Evolutionary conservation across 2,329 filamentous ascomycete genomes (phyloP).

Genomic region (Verticillium zaregamsianum): DNA sequence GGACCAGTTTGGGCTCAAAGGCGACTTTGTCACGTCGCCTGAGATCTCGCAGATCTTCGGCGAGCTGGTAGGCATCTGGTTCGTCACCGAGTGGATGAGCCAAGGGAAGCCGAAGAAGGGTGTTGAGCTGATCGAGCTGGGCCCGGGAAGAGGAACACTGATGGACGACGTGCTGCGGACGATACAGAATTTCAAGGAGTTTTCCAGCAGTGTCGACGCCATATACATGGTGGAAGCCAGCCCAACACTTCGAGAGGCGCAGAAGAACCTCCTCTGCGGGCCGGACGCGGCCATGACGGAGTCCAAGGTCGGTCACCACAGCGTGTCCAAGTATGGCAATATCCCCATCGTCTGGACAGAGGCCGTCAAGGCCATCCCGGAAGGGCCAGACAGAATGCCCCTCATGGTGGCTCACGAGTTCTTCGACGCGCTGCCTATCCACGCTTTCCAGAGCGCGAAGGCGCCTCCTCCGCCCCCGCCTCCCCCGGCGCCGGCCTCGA

Average conservation of each 20-base stretch:
- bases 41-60: conserved; percentile 98
- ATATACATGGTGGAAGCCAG: conserved; percentile 97
- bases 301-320: conserved; percentile 68
- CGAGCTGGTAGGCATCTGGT: conserved; percentile 90
- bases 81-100: conserved; percentile 93
- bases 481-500: conserved; percentile 32
- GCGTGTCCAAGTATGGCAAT: conserved; percentile 69
- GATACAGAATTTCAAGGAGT: conserved; percentile 74
- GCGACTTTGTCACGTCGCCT: conserved; percentile 94
- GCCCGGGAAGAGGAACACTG: conserved; percentile 87
- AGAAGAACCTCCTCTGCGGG: conserved; percentile 79
- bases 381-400: conserved; percentile 68
- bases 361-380: conserved; percentile 77
- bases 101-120: conserved; percentile 72
- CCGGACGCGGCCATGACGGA: conserved; percentile 62
- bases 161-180: conserved; percentile 98
- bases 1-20: conserved; percentile 88
- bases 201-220: conserved; percentile 74
- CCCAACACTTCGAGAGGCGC: conserved; percentile 67
- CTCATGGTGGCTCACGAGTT: conserved; percentile 98
- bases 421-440: conserved; percentile 95
- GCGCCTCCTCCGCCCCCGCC: conserved; percentile 20
- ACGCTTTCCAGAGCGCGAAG: conserved; percentile 79
- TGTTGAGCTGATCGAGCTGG: conserved; percentile 88
- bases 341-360: conserved; percentile 87